Conservation (phyloP, 1,284 basidiomycete species). For the Boletus hoseneyae region DNA sequence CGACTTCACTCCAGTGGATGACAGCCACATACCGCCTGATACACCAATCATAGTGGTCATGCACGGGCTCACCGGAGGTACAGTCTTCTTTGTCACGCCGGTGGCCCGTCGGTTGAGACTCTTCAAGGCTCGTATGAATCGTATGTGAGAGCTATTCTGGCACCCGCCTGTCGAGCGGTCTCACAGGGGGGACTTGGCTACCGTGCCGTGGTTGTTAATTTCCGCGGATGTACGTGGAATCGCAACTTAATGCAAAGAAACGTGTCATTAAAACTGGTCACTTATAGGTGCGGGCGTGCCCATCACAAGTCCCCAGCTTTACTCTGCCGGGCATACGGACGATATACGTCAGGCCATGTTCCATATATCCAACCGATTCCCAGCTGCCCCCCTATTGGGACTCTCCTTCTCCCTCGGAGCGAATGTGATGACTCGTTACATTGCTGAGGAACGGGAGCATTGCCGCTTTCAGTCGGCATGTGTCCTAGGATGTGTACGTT, state of each 20-base stretch:
- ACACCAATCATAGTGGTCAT: conserved; percentile 81
- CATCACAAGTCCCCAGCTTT: conserved; percentile 76
- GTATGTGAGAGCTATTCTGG: conserved; percentile 80
- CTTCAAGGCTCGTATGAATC: conserved; percentile 78
- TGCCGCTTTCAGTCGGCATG: conserved; percentile 77
- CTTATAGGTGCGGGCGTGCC: conserved; percentile 76
- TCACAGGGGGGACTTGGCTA: conserved; percentile 81
- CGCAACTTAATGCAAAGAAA: conserved; percentile 7
- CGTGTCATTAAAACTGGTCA: conserved; percentile 9
- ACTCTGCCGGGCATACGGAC: conserved; percentile 84
- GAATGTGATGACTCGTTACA: conserved; percentile 87
- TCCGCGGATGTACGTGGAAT: conserved; percentile 76
- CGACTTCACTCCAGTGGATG: conserved; percentile 65
- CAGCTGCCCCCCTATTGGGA: conserved; percentile 80
- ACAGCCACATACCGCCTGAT: conserved; percentile 50
- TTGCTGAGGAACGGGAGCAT: conserved; percentile 80
- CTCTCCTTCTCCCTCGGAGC: conserved; percentile 95
- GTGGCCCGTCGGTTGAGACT: conserved; percentile 9
- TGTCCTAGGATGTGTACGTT: conserved; percentile 75
- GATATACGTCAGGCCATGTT: conserved; percentile 82
- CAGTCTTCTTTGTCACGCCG: not conserved
- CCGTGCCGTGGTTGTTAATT: conserved; percentile 86
- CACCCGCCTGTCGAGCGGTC: conserved; percentile 64
- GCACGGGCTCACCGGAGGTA: conserved; percentile 87
- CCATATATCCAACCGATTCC: conserved; percentile 73